Evolutionary conservation across 345 rosid genomes (phyloP).

Genomic region (Mallotus nudiflorus): DNA sequence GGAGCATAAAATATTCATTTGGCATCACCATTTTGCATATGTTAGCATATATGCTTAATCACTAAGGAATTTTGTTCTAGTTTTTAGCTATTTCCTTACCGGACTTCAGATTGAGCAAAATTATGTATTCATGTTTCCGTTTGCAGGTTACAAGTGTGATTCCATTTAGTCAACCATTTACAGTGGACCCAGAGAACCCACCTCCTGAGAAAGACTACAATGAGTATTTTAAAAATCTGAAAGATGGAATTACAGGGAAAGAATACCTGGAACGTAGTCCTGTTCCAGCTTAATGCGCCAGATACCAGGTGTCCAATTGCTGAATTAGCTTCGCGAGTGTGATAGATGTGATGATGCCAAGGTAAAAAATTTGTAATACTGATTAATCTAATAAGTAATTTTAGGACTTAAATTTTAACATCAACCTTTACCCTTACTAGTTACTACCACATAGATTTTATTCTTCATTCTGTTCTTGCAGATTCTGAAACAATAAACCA

Average conservation of each 20-base stretch:
- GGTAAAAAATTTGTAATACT: not conserved
- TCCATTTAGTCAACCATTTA: constrained; percentile 88
- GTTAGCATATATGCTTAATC: not conserved
- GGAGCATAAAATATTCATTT: not conserved
- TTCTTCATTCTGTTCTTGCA: constrained; percentile 7
- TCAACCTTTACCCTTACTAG: not conserved
- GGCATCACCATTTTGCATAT: not conserved
- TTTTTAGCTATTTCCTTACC: not conserved
- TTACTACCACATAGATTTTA: not conserved
- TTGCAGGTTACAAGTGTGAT: constrained; percentile 82
- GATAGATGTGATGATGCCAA: not conserved
- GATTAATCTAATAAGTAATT: not conserved
- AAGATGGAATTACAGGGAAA: constrained; percentile 82
- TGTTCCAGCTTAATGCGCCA: constrained; percentile 45
- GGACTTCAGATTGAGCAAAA: constrained; percentile 2
- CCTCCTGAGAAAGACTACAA: constrained; percentile 86
- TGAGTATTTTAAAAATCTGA: constrained; percentile 61
- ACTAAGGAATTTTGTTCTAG: not conserved
- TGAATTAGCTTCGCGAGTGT: not conserved
- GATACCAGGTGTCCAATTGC: not conserved
- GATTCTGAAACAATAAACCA: not conserved
- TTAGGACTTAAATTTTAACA: not conserved
- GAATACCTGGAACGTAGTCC: constrained; percentile 64
- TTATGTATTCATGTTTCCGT: not conserved
- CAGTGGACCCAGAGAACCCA: constrained; percentile 83